phyloP scores from a whole-genome alignment of 2,329 filamentous ascomycete genomes.

The Exophiala spinifera region DNA sequence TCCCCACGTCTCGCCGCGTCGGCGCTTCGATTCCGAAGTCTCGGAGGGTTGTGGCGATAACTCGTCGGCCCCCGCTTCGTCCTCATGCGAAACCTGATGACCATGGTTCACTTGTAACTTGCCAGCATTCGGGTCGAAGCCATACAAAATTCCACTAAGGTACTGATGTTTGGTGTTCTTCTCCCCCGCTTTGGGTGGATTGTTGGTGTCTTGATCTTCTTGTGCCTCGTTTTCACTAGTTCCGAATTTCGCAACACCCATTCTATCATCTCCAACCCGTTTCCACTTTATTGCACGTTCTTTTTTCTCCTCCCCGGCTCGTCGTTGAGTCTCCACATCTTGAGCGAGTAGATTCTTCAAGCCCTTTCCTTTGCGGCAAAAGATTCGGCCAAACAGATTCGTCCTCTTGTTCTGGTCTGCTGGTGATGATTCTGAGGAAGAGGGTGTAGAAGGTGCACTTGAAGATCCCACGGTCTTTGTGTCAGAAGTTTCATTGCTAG shows the following conservation, averaged over 20 bases:
- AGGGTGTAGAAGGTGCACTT: background rate
- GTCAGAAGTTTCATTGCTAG: background rate
- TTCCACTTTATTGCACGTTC: constrained; percentile 5
- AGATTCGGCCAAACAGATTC: background rate
- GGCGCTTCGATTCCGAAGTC: background rate
- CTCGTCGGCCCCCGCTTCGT: background rate
- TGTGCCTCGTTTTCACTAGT: constrained; percentile 7
- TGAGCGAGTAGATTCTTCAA: background rate
- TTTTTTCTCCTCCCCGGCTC: constrained; percentile 2
- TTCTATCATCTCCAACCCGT: background rate
- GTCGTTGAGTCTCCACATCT: background rate
- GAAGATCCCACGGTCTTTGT: background rate
- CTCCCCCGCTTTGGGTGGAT: constrained; percentile 42
- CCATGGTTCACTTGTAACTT: constrained; percentile 6
- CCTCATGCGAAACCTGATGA: no score
- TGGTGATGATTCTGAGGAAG: background rate
- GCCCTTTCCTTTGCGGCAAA: background rate
- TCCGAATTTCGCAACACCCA: constrained; percentile 4
- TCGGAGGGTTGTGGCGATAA: background rate
- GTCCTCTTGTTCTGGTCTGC: background rate
- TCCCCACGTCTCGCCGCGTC: background rate
- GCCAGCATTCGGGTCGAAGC: constrained; percentile 27
- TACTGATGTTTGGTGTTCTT: constrained; percentile 36
- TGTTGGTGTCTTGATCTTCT: constrained; percentile 15
- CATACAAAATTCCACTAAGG: constrained; percentile 12